A percentile compares a stretch with the other conserved stretches of the same genome.
These are phyloP conservation scores for Isoetes taiwanensis DNA, from an alignment of 75 land plant genomes.

Conservation along the genomic window DNA sequence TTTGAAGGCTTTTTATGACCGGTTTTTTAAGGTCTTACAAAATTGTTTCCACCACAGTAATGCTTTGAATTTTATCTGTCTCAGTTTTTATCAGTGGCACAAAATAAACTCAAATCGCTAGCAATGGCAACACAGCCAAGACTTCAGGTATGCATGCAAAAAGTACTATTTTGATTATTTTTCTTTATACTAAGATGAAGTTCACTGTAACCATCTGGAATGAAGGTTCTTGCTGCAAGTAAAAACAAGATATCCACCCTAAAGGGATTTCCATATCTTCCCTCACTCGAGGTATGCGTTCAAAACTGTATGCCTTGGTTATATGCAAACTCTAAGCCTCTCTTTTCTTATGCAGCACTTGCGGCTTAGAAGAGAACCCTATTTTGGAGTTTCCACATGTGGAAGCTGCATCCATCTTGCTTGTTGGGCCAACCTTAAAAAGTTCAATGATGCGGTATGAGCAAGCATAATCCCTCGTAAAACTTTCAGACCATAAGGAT, in stretches of 20 bases:
- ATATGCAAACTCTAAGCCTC: too few species aligned
- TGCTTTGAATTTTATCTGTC: neutral
- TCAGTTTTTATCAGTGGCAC: conserved; percentile 93
- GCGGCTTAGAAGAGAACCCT: conserved; percentile 90
- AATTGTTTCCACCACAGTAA: neutral
- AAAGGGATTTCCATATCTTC: conserved; percentile 87
- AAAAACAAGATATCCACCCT: conserved; percentile 87
- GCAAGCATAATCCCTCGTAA: too few species aligned
- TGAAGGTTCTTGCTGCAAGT: conserved; percentile 90
- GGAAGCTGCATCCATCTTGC: conserved; percentile 82
- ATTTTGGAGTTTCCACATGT: conserved; percentile 74
- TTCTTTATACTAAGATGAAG: neutral
- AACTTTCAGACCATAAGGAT: too few species aligned
- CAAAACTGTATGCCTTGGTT: neutral
- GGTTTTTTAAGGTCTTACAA: neutral
- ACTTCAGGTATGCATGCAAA: conserved; percentile 43
- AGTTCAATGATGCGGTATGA: conserved; percentile 92
- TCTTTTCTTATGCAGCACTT: conserved; percentile 90
- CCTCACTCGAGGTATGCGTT: conserved; percentile 75
- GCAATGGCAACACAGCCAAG: conserved; percentile 92
- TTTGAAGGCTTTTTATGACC: neutral
- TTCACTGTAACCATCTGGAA: neutral
- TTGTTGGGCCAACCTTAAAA: conserved; percentile 76
- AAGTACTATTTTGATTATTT: neutral
- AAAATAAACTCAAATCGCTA: conserved; percentile 83